Evolutionary conservation across 2,329 filamentous ascomycete species (phyloP).

Genomic region (Trichophyton rubrum): DNA sequence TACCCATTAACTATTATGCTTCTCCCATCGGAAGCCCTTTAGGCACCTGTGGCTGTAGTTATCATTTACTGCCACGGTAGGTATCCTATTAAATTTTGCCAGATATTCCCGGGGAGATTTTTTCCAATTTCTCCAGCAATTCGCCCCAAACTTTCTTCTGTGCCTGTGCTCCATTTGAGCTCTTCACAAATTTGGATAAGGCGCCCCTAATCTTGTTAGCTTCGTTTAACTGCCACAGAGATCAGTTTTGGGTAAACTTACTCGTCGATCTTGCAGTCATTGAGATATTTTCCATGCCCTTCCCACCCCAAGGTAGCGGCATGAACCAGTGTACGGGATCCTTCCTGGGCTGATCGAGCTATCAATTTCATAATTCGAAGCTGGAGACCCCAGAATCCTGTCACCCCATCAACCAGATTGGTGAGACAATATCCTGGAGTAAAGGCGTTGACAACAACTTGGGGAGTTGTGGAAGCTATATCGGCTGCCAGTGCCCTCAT

Average conservation of each 20-base stretch:
- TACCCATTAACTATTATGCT: not conserved
- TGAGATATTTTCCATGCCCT: constrained; percentile 33
- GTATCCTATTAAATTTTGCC: not conserved
- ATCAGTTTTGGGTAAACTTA: not conserved
- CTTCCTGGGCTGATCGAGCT: constrained; percentile 32
- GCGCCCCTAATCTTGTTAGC: not conserved
- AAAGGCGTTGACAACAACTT: not conserved
- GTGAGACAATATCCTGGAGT: not conserved
- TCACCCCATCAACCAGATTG: not conserved
- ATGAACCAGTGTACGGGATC: constrained; percentile 29
- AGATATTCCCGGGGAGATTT: not conserved
- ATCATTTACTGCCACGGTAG: not conserved
- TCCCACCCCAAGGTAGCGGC: constrained; percentile 25
- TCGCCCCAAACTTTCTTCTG: constrained; percentile 6
- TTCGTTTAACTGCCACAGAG: not conserved
- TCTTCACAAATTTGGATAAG: not conserved
- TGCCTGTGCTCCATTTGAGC: not conserved
- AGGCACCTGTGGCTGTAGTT: not conserved
- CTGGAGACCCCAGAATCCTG: not conserved
- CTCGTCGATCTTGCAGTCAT: constrained; percentile 1
- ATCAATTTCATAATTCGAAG: constrained; percentile 12
- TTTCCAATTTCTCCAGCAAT: not conserved
- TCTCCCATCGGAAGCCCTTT: not conserved
- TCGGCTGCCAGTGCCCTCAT: not conserved
- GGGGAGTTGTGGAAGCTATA: not conserved